Evolutionary conservation across 768 basidiomycete genomes (phyloP).

Genomic region (Boletus reticulatus): DNA sequence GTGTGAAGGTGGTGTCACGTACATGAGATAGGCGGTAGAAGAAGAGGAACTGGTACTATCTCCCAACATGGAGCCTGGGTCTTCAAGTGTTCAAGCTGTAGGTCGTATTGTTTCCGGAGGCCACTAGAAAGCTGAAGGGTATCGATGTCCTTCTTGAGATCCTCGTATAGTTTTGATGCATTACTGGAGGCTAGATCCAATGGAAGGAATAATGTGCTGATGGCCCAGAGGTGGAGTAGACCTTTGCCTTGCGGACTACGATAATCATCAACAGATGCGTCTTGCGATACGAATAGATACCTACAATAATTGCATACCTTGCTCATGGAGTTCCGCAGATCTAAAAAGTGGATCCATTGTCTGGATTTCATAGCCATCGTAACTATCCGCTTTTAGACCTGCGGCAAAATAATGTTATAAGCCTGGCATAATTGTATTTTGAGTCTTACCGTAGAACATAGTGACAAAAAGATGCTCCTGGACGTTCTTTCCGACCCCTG

Average conservation of each 20-base stretch:
- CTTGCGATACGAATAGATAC: neutral
- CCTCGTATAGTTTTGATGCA: neutral
- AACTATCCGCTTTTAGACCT: neutral
- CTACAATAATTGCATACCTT: neutral
- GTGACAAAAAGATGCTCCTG: neutral
- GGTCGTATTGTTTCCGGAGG: slow-evolving; percentile 1
- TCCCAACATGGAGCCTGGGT: neutral
- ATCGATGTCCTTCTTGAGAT: neutral
- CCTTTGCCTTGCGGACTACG: neutral
- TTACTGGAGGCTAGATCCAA: neutral
- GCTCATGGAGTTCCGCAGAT: neutral
- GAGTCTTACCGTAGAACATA: neutral
- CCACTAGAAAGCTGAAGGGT: neutral
- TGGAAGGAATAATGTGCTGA: neutral
- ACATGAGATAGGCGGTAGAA: neutral
- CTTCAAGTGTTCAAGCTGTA: slow-evolving; percentile 2
- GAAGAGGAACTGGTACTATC: neutral
- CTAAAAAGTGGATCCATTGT: slow-evolving; percentile 1
- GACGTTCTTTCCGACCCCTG: slow-evolving; percentile 1
- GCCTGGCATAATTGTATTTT: neutral
- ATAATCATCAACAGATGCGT: neutral
- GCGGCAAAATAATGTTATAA: neutral
- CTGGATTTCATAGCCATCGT: neutral
- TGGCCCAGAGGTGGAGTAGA: neutral
- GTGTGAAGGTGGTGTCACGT: neutral